Evolutionary conservation across 2,329 filamentous ascomycete genomes (phyloP), one percentile per base, ranked within the genome.

Genomic region (Monosporascus sp.): DNA sequence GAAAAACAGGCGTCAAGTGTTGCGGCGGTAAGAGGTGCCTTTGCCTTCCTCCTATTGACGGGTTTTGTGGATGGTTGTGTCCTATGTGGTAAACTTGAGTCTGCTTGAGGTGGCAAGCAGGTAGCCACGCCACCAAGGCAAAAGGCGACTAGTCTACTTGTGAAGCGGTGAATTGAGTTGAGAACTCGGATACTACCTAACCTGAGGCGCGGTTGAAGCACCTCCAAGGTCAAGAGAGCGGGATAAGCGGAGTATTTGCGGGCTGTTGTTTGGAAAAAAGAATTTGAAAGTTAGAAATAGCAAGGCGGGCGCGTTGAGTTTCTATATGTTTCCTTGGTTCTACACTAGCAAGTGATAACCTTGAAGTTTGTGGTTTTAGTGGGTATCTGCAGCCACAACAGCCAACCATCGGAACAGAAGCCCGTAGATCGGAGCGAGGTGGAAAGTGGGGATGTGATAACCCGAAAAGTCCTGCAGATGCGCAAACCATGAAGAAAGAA

Each of bases 1-100:
- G 50, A 35, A 54, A 54, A 55, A 44, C 55, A 60, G 56, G 50
- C 50, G 54, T 60, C 55, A 56, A 58, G 57, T 58, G 57, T 49
- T 56, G 59, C 46, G 53, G 51, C 54, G 53, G 58, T 54, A 58
- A 57, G 49, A 49, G 44, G 41, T 51, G 50, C 57, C 58, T 58
- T 52, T 57, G 52, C 35, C 49, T 56, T 51, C 54, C 40, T 55
- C 50, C 48, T 46, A 46, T 46, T 7, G 5, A 26, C 40, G 40
- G 22, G 18, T 4, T 18, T 43, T 18, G 18, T 43, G 18, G 11
- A 15, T 14, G n/a, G 20, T 44, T 18, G 41, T 14, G 8, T 41
- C 7, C 17, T 41, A 41, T 41, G 17, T 41, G 38, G 17, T 41
- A n/a, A n/a, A 11, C 9, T 41, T 41, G 9, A 41, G 38, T 18